These are phyloP conservation scores for Pichia occidentalis DNA, from an alignment of 805 yeast genomes.

Conservation along the genomic window DNA sequence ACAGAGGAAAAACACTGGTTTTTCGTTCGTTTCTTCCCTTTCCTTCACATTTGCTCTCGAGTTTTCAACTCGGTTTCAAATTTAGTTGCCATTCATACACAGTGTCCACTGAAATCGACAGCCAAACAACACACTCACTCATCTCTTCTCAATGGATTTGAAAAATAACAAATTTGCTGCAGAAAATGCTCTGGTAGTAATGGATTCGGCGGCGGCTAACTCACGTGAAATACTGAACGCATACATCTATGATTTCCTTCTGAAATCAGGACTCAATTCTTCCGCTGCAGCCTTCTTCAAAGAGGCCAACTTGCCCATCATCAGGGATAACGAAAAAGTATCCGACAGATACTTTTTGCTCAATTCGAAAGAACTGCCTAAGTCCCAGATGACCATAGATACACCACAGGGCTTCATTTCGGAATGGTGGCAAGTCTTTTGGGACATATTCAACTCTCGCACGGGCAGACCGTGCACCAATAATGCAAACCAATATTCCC, in stretches of 20 bases:
- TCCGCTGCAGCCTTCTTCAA: conserved; percentile 69
- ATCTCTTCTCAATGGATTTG: too few relatives aligned
- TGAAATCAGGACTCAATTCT: conserved; percentile 63
- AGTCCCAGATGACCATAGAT: conserved; percentile 54
- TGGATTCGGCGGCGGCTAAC: conserved; percentile 42
- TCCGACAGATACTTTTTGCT: conserved; percentile 5
- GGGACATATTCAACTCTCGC: conserved; percentile 87
- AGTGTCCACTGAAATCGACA: too few relatives aligned
- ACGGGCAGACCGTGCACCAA: conserved; percentile 57
- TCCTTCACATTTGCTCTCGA: too few relatives aligned
- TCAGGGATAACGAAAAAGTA: conserved; percentile 26
- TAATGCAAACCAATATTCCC: conserved; percentile 66
- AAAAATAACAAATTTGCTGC: background rate
- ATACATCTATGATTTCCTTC: conserved; percentile 77
- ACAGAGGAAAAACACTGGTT: too few relatives aligned
- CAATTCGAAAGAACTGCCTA: conserved; percentile 35
- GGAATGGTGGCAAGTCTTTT: conserved; percentile 96
- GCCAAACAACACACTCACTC: too few relatives aligned
- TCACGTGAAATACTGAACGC: conserved; percentile 65
- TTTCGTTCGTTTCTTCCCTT: too few relatives aligned
- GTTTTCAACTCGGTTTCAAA: too few relatives aligned
- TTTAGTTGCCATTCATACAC: too few relatives aligned
- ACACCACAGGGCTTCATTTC: conserved; percentile 81
- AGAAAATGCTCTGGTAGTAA: conserved; percentile 22
- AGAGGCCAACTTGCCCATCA: conserved; percentile 65